Base-by-base conservation (phyloP, 805 yeast genomes). In the Cyberlindnera lachancei region DNA sequence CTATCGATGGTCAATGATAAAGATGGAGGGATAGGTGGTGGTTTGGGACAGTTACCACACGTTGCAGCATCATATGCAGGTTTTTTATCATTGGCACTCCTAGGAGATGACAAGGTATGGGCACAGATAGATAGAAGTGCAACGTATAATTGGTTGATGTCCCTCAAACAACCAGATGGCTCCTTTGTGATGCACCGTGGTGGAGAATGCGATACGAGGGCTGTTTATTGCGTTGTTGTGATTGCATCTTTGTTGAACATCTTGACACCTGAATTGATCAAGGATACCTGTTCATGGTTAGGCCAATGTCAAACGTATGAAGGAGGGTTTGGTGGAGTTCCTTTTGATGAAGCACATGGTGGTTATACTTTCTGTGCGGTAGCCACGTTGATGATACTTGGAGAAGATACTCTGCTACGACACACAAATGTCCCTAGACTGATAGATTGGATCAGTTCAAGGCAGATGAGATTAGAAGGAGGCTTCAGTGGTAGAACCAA, bases 281-380 rank as follows among this genome's bases (percentile, higher is more conserved):
- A 58, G 12, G 73, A 71, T 5, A 67, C 75, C 0, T 61, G 63
- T 3, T 70, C 68, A 11, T 90, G 87, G 78, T 44, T 92, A 11
- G 45, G 58, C 0, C 42, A 52, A 10, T 86, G 96, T 46, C 98
- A 92, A 56, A 83, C 90, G 0, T 88, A 70, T 52, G 98, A 94
- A 59, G 98, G 99, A 16, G 98, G 98, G 0, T 83, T 90, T 58
- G 86, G 88, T 1, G 95, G 94, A 2, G 64, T 66, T 15, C 92
- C 94, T 0, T 54, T 53, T 14, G 80, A 74, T 38, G 99, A 92
- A 56, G 96, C 97, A 0, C 99, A 92, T 53, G 98, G 96, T 3
- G 99, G 98, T 1, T 94, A 92, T 53, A 75, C 97, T 0, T 92
- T 74, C 55, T 92, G 99, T 61, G 94, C 90, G 0, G 62, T 83